These are phyloP conservation scores for Fusarium praegraminearum DNA, from an alignment of 2,329 filamentous ascomycete genomes.

Conservation along the genomic window DNA sequence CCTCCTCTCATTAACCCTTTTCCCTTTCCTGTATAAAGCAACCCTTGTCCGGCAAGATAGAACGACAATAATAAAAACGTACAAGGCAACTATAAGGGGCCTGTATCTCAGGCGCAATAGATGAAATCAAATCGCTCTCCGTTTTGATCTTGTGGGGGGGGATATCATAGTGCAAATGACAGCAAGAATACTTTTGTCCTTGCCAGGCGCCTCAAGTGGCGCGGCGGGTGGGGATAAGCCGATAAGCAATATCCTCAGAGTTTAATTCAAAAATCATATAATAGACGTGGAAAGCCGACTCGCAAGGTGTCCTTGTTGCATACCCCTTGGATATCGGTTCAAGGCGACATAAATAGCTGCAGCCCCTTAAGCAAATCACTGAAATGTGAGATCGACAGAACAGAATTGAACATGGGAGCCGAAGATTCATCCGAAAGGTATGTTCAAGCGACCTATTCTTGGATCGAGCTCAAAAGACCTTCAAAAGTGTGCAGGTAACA, in stretches of 20 bases:
- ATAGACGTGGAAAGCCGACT: slow-evolving; percentile 9
- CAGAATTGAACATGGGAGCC: background rate
- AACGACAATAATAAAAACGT: slow-evolving; percentile 20
- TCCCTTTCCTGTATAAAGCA: slow-evolving; percentile 17
- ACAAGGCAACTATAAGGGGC: slow-evolving; percentile 2
- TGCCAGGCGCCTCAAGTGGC: slow-evolving; percentile 1
- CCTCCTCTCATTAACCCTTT: slow-evolving; percentile 15
- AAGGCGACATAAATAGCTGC: background rate
- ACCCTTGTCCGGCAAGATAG: slow-evolving; percentile 8
- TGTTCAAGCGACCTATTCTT: background rate
- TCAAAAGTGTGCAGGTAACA: background rate
- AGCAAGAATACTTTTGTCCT: slow-evolving; percentile 20
- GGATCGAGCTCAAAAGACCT: background rate
- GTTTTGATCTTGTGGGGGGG: slow-evolving; percentile 37
- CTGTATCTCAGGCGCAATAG: slow-evolving; percentile 9
- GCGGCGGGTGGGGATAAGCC: slow-evolving; percentile 10
- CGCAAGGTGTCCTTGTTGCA: background rate
- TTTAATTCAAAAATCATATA: slow-evolving; percentile 8
- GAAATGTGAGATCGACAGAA: background rate
- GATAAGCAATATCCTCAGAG: background rate
- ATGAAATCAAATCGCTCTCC: slow-evolving; percentile 34
- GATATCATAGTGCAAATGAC: slow-evolving; percentile 44
- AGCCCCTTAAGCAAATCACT: background rate
- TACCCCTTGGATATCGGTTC: background rate
- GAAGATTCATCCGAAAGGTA: slow-evolving; percentile 21